Base-by-base conservation (phyloP, 768 basidiomycete genomes). In the Suillus subaureus region DNA sequence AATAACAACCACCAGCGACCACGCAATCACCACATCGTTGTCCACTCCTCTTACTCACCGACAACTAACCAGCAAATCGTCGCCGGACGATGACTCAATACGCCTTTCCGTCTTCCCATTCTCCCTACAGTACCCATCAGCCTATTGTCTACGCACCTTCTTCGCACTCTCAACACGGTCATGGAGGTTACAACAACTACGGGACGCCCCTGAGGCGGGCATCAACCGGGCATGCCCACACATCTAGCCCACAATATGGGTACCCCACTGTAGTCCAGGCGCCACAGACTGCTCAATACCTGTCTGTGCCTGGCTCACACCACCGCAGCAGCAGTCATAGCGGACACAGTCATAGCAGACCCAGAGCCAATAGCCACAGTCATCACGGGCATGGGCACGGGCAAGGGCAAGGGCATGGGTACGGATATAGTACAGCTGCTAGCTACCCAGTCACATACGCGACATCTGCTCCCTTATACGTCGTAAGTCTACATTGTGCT, bases 101-200 rank as follows among this genome's bases (percentile, higher is more conserved):
- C 67, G 61, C 61, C 1, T 76, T 74, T n/a, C 74, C 74, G 7
- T 61, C 67, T 33, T 56, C 73, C 35, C 45, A 52, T 12, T 65
- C 68, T 3, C 62, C 61, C 18, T 26, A n/a, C 3, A 28, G 39
- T 21, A 35, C 63, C 54, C 43, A 60, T 11, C 60, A 60, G 40
- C 62, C 65, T 28, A 11, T 67, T 40, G 61, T 55, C 39, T 68
- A 68, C 54, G 13, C 60, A 7, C n/a, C 68, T 18, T 61, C 68
- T 28, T 23, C 57, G 3, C 66, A 54, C 1, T 49, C 62, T 6
- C 63, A 61, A 6, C 63, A 64, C 2, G 4, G 31, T 6, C 62
- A 23, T 52, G 28, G 58, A 13, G 28, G 51, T n/a, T 51, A 67
- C 28, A 61, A 67, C 28, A 61, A 4, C 56, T 57, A 61, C 56